phyloP scores from a whole-genome alignment of 2,329 filamentous ascomycete species.

The Apiospora sp. region DNA sequence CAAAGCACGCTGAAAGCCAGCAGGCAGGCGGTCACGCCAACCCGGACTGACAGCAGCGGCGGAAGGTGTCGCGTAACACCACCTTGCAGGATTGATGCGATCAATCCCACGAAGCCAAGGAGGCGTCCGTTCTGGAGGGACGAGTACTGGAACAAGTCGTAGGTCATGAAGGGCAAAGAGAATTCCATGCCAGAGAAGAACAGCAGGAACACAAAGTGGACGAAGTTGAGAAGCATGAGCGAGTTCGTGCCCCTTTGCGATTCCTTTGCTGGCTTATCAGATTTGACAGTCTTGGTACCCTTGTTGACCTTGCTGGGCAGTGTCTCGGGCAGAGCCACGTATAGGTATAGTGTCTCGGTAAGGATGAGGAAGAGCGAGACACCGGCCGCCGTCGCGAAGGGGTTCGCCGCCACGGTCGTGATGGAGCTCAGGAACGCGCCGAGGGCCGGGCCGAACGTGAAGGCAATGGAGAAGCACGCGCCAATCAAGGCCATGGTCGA shows the following conservation, averaged over 20 bases:
- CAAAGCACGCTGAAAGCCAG: slow-evolving; percentile 82
- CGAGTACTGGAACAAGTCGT: slow-evolving; percentile 86
- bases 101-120: slow-evolving; percentile 88
- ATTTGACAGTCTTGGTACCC: slow-evolving; percentile 34
- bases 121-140: slow-evolving; percentile 84
- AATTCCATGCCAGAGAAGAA: slow-evolving; percentile 99
- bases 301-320: slow-evolving; percentile 64
- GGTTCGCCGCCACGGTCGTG: slow-evolving; percentile 82
- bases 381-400: slow-evolving; percentile 90
- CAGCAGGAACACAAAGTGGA: slow-evolving; percentile 90
- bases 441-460: slow-evolving; percentile 93
- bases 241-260: slow-evolving; percentile 75
- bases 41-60: slow-evolving; percentile 79
- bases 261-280: slow-evolving; percentile 36
- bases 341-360: slow-evolving; percentile 87
- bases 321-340: slow-evolving; percentile 85
- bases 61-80: slow-evolving; percentile 87
- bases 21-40: slow-evolving; percentile 80
- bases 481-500: slow-evolving; percentile 96
- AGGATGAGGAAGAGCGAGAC: slow-evolving; percentile 88
- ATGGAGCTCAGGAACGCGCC: slow-evolving; percentile 86
- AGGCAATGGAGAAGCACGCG: slow-evolving; percentile 95
- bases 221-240: slow-evolving; percentile 80
- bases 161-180: slow-evolving; percentile 96
- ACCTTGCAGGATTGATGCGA: slow-evolving; percentile 92